A percentile compares a stretch with the other conserved stretches of the same genome.
phyloP scores from a whole-genome alignment of 345 rosid genomes.

The Mangifera indica region DNA sequence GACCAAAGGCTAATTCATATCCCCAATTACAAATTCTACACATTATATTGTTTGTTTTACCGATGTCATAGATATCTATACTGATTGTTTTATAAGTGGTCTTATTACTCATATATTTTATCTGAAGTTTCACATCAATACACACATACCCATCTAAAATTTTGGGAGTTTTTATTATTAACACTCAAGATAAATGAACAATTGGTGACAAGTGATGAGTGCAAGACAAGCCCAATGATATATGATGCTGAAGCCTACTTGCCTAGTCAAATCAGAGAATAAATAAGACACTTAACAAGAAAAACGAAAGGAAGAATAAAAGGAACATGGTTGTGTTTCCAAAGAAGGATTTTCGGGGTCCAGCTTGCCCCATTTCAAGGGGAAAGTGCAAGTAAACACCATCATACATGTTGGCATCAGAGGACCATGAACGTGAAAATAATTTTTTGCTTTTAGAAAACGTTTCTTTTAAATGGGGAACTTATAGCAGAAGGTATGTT shows the following conservation, averaged over 20 bases:
- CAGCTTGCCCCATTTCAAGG: background rate
- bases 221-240: background rate
- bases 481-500: too few relatives aligned
- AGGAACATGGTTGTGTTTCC: background rate
- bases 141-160: too few relatives aligned
- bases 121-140: too few relatives aligned
- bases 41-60: background rate
- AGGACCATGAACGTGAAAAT: too few relatives aligned
- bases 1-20: background rate
- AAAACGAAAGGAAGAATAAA: slow-evolving; percentile 15
- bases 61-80: too few relatives aligned
- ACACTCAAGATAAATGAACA: background rate
- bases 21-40: background rate
- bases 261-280: background rate
- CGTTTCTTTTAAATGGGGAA: too few relatives aligned
- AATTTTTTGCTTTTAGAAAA: too few relatives aligned
- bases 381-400: slow-evolving; percentile 15
- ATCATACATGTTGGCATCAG: slow-evolving; percentile 17
- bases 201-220: background rate
- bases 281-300: background rate
- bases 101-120: too few relatives aligned
- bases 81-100: too few relatives aligned
- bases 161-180: background rate
- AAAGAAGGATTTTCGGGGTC: slow-evolving; percentile 5
- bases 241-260: background rate